phyloP scores from a whole-genome alignment of 2,329 filamentous ascomycete species.

The Gaeumannomyces sp. region DNA sequence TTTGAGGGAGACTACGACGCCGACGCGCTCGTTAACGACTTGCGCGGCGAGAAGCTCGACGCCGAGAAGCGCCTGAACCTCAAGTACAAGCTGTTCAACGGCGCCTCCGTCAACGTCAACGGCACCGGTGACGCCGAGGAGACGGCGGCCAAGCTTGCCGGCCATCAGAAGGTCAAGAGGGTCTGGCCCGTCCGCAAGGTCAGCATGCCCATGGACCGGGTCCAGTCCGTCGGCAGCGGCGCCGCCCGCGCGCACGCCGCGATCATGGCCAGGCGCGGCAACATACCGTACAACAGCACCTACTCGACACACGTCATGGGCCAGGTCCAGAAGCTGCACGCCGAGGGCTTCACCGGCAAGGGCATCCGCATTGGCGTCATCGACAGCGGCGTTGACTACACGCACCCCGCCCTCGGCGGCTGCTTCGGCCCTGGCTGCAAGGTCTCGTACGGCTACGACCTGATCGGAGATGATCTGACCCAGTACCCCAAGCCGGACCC shows the following conservation, averaged over 20 bases:
- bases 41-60: background rate
- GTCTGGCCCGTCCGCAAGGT: slow-evolving; percentile 24
- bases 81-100: slow-evolving; percentile 18
- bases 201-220: slow-evolving; percentile 6
- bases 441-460: slow-evolving; percentile 40
- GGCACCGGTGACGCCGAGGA: slow-evolving; percentile 11
- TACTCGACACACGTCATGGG: slow-evolving; percentile 24
- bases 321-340: slow-evolving; percentile 34
- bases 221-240: slow-evolving; percentile 2
- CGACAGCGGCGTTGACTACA: slow-evolving; percentile 39
- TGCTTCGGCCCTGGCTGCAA: slow-evolving; percentile 45
- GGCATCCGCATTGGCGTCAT: slow-evolving; percentile 38
- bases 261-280: background rate
- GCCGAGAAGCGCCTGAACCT: slow-evolving; percentile 17
- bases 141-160: slow-evolving; percentile 18
- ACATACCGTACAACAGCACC: slow-evolving; percentile 1
- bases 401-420: slow-evolving; percentile 44
- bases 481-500: slow-evolving; percentile 28
- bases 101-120: slow-evolving; percentile 17
- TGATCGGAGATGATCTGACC: slow-evolving; percentile 32
- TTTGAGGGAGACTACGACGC: slow-evolving; percentile 14
- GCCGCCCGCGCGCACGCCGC: background rate
- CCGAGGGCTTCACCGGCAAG: slow-evolving; percentile 37
- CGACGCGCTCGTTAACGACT: slow-evolving; percentile 10
- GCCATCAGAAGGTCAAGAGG: slow-evolving; percentile 20